A percentile compares a stretch with the other conserved stretches of the same genome.
phyloP scores from a whole-genome alignment of 306 rosid species.

The Hippophae tibetana region DNA sequence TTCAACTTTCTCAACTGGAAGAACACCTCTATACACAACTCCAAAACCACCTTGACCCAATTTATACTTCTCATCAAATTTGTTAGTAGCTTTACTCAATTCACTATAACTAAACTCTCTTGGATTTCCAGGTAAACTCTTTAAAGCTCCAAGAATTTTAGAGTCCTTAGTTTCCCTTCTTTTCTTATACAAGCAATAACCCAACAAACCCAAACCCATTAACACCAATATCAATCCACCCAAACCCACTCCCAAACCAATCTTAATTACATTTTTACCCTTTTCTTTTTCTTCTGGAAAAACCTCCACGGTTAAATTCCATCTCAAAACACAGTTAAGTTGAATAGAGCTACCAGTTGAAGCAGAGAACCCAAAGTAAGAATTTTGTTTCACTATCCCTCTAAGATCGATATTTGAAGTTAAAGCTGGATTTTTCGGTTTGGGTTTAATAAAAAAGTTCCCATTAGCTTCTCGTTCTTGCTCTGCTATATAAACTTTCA shows the following conservation, averaged over 20 bases:
- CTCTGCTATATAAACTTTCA: constrained; percentile 22
- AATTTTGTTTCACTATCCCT: constrained; percentile 13
- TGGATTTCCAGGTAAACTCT: constrained; percentile 65
- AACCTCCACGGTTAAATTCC: constrained; percentile 53
- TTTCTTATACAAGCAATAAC: constrained; percentile 13
- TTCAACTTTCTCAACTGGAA: constrained; percentile 32
- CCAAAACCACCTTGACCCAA: constrained; percentile 73
- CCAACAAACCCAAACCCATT: constrained; percentile 11
- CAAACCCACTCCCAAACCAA: constrained; percentile 44
- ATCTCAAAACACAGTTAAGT: constrained; percentile 50
- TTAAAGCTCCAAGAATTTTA: constrained; percentile 47
- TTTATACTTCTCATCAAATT: constrained; percentile 42
- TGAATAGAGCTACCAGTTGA: constrained; percentile 42
- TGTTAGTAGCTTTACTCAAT: constrained; percentile 16
- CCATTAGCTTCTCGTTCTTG: not conserved
- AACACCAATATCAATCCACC: constrained; percentile 16
- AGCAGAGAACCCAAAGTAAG: constrained; percentile 65
- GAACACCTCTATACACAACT: constrained; percentile 45
- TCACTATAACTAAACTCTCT: constrained; percentile 48
- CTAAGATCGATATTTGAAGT: constrained; percentile 27
- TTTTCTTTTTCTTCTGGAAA: constrained; percentile 6
- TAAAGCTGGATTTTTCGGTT: constrained; percentile 35
- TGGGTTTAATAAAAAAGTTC: constrained; percentile 3
- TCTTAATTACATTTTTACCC: constrained; percentile 1
- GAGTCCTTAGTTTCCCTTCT: constrained; percentile 16